Conservation (phyloP, 257 asterid species). For the Fraxinus americana region DNA sequence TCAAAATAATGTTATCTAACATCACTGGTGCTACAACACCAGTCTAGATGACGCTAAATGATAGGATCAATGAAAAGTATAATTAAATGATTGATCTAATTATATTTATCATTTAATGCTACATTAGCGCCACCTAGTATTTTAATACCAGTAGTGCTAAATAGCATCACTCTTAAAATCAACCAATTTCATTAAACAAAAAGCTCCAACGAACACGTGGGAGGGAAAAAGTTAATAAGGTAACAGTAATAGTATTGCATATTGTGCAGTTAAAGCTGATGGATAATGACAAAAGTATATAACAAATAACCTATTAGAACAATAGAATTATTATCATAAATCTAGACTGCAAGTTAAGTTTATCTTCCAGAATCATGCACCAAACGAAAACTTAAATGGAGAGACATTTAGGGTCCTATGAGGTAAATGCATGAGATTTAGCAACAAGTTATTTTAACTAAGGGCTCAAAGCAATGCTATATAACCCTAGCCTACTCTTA, state of each 20-base stretch:
- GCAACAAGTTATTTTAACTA: background rate
- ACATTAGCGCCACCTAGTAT: too few species aligned
- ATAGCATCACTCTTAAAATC: too few species aligned
- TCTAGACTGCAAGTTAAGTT: background rate
- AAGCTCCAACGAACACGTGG: too few species aligned
- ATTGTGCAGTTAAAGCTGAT: constrained; percentile 11
- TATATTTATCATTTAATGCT: too few species aligned
- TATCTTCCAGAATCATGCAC: background rate
- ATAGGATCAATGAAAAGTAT: too few species aligned
- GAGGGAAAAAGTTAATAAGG: background rate
- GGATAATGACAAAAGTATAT: constrained; percentile 9
- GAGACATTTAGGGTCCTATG: background rate
- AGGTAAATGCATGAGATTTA: background rate
- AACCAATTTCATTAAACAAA: too few species aligned
- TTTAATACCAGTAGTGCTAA: too few species aligned
- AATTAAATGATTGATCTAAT: too few species aligned
- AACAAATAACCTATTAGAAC: background rate
- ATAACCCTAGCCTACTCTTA: background rate
- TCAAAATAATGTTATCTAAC: too few species aligned
- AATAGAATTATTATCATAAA: background rate
- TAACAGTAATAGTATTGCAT: background rate
- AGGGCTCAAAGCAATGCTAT: background rate
- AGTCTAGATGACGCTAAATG: too few species aligned
- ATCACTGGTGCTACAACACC: too few species aligned
- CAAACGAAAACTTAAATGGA: background rate